Evolutionary conservation across 1,284 basidiomycete species (phyloP).

Genomic region (Cryptococcus depauperatus): DNA sequence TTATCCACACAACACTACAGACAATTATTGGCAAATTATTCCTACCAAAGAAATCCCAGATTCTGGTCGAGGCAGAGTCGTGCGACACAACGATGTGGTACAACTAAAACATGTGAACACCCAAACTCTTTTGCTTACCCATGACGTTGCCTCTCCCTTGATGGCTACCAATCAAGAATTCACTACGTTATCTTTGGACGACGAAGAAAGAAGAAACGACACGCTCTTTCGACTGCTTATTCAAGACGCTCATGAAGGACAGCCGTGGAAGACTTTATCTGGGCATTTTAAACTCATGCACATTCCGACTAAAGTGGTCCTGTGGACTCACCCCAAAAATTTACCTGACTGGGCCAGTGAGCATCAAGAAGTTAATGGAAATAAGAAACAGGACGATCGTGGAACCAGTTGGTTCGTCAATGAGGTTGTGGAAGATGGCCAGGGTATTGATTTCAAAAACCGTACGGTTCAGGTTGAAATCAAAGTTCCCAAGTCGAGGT

Average conservation of each 20-base stretch:
- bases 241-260: constrained; percentile 62
- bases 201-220: constrained; percentile 64
- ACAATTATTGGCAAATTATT: constrained; percentile 93
- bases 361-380: constrained; percentile 97
- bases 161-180: constrained; percentile 99
- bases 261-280: constrained; percentile 82
- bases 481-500: constrained; percentile 69
- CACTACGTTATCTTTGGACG: constrained; percentile 72
- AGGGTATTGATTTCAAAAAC: constrained; percentile 53
- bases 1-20: constrained; percentile 62
- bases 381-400: constrained; percentile 81
- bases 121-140: constrained; percentile 74
- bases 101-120: constrained; percentile 85
- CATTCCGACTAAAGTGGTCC: constrained; percentile 75
- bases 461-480: constrained; percentile 51
- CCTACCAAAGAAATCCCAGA: constrained; percentile 87
- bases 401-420: constrained; percentile 82
- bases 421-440: constrained; percentile 65
- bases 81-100: constrained; percentile 79
- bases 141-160: constrained; percentile 94
- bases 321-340: constrained; percentile 82
- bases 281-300: constrained; percentile 86
- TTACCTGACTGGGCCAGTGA: constrained; percentile 95
- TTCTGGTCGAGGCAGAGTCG: constrained; percentile 76
- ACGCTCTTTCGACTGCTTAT: constrained; percentile 74